Percentiles rank a stretch among this genome's conserved stretches.
These are phyloP conservation scores for Phaeodactylum tricornutum DNA, from an alignment of 108 stramenopile genomes.

Conservation along the genomic window DNA sequence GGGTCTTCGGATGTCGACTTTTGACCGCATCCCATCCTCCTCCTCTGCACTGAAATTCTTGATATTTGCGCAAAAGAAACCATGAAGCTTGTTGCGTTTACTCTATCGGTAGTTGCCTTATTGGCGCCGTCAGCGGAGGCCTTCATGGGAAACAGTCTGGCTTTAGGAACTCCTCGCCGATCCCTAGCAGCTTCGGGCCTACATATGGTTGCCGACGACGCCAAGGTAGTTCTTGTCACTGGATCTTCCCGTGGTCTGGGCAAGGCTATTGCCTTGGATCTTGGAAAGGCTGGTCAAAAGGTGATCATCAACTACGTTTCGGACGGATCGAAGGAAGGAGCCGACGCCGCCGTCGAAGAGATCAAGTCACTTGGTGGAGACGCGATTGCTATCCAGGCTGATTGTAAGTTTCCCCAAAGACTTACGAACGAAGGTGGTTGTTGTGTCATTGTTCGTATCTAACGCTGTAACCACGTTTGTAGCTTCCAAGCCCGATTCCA, in stretches of 20 bases:
- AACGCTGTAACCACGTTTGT: not conserved
- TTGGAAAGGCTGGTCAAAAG: conserved; percentile 84
- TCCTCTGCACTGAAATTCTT: no score
- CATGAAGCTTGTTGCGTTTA: no score
- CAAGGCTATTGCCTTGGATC: conserved; percentile 82
- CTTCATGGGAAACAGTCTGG: no score
- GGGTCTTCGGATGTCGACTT: no score
- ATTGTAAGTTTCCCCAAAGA: conserved; percentile 65
- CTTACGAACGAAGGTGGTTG: not conserved
- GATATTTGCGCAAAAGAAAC: no score
- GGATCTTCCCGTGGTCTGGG: conserved; percentile 93
- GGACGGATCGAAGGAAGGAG: conserved; percentile 69
- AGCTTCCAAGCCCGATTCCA: conserved; percentile 67
- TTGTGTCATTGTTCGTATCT: no score
- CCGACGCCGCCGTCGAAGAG: conserved; percentile 68
- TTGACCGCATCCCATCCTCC: no score
- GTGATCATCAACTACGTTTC: conserved; percentile 91
- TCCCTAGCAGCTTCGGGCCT: conserved; percentile 33
- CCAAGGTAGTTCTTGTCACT: conserved; percentile 84
- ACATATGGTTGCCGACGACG: conserved; percentile 73
- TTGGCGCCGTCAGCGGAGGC: no score
- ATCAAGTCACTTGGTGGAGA: conserved; percentile 76
- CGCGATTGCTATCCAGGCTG: conserved; percentile 79
- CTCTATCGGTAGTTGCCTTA: no score
- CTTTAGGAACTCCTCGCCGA: no score